Conservation (phyloP, 768 basidiomycete genomes). For the Hypsizygus marmoreus region DNA sequence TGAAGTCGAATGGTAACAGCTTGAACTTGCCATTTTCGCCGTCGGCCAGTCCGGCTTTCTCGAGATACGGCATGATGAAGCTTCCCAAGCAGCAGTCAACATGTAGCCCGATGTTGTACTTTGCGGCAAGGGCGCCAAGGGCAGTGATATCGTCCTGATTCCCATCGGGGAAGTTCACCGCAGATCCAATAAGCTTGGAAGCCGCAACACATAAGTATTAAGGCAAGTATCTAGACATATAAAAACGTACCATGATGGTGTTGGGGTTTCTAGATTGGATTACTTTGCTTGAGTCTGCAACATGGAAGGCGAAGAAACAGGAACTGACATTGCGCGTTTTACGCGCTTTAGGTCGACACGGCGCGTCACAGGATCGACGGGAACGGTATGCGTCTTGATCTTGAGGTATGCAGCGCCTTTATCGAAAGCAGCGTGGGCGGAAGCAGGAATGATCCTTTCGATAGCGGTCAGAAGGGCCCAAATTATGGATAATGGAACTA, state of each 20-base stretch:
- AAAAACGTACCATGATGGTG: constrained; percentile 72
- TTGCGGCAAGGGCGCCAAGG: constrained; percentile 72
- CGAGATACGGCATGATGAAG: constrained; percentile 93
- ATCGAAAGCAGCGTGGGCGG: constrained; percentile 94
- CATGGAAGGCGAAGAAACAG: background rate
- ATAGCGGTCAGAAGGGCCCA: background rate
- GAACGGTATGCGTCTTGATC: constrained; percentile 87
- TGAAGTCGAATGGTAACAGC: constrained; percentile 83
- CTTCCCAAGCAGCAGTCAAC: constrained; percentile 95
- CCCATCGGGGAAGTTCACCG: constrained; percentile 84
- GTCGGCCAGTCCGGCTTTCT: constrained; percentile 68
- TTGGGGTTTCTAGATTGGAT: constrained; percentile 67
- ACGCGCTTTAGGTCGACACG: constrained; percentile 78
- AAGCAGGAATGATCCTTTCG: constrained; percentile 74
- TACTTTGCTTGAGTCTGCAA: constrained; percentile 13
- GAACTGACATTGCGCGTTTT: constrained; percentile 81
- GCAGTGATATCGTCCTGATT: constrained; percentile 84
- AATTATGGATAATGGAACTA: constrained; percentile 22
- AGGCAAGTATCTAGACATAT: background rate
- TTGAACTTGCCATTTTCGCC: constrained; percentile 57
- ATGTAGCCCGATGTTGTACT: constrained; percentile 81
- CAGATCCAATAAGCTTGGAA: constrained; percentile 77
- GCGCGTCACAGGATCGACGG: constrained; percentile 76
- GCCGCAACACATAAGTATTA: constrained; percentile 1
- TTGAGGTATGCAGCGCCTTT: constrained; percentile 88